Evolutionary conservation across 345 rosid genomes (phyloP), one percentile per base, ranked within the genome.

Genomic region (Arabis hirsuta): DNA sequence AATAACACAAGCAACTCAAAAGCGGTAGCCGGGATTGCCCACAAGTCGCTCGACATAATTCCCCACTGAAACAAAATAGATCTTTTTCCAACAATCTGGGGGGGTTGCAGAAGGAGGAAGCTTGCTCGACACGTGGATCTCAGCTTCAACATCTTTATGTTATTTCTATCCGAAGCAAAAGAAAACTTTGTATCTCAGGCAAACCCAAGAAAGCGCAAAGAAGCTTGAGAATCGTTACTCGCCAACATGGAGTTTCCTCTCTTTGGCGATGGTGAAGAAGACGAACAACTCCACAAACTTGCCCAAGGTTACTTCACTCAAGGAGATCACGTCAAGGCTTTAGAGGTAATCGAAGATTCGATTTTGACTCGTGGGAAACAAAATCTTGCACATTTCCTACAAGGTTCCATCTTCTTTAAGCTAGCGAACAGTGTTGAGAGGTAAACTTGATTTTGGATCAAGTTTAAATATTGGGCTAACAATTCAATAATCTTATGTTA

Each of bases 311-410:
- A 16, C 62, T 8, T 26, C 38, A 32, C 9, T 10, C 42, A 73
- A 20, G 72, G 60, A 56, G 34, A 65, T 9, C 26, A 31, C 61
- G 66, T 22, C 29, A 73, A 50, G 65, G 78, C 78, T 6, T 57
- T 73, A 55, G 77, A 65, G 43, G 36, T 39, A 12, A 39, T 56
- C 4, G 65, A 73, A 57, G 58, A 36, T 55, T 54, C 42, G 32
- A 67, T 22, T 22, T 22, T 2, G 24, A 22, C 24, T 22, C 24
- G 24, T 22, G 24, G 24, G 24, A 22, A 22, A 22, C 24, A 22
- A 22, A 22, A 22, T 1, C 24, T 22, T 22, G 24, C 24, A 22
- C 24, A 22, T 22, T 22, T 22, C 24, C 24, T 22, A 22, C 24
- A 22, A 22, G 24, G 24, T 22, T 22, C 24, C 24, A 22, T 22